Evolutionary conservation across 495 filamentous ascomycete genomes (phyloP), one percentile per base, ranked within the genome.

Genomic region (Achaetomiella virescens): DNA sequence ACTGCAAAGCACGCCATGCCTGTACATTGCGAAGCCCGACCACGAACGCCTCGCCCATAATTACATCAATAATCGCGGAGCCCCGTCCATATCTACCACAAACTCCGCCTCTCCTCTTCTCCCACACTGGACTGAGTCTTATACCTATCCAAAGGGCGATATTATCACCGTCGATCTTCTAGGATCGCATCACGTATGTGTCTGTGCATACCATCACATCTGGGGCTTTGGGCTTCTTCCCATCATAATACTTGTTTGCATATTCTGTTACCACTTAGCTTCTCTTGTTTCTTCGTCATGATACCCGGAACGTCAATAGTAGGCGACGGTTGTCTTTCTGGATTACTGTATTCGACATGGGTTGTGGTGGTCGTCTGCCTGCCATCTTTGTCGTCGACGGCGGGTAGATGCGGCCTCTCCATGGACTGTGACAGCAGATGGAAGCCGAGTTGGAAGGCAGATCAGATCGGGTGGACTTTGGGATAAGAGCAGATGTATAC

Each of bases 291-390:
- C 44, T 47, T 48, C 48, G 47, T 58, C 36, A 54, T 61, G 63
- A 61, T 63, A 66, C 60, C 63, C 60, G 55, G 46, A 47, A 51
- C 60, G 54, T 63, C 49, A 44, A 63, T 37, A 42, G 51, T 52
- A 52, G 61, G 58, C 60, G 61, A 61, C 52, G 62, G 62, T n/a
- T 64, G 62, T 64, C 62, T 61, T 58, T 54, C 52, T 40, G 50
- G 41, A 6, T 53, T 53, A 40, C 27, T 53, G 38, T 53, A 35
- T 12, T 54, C 24, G 24, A 43, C 20, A 15, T 27, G 45, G n/a
- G 29, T 33, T 22, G 11, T 20, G 17, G 11, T 20, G 17, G 15
- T 48, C 10, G 18, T 8, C 20, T 44, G 21, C 7, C 18, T 25
- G 20, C 20, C 14, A 12, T 12, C 5, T 25, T 25, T 44, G 8